phyloP scores from a whole-genome alignment of 2,329 filamentous ascomycete genomes.

The Macrophomina tecta region DNA sequence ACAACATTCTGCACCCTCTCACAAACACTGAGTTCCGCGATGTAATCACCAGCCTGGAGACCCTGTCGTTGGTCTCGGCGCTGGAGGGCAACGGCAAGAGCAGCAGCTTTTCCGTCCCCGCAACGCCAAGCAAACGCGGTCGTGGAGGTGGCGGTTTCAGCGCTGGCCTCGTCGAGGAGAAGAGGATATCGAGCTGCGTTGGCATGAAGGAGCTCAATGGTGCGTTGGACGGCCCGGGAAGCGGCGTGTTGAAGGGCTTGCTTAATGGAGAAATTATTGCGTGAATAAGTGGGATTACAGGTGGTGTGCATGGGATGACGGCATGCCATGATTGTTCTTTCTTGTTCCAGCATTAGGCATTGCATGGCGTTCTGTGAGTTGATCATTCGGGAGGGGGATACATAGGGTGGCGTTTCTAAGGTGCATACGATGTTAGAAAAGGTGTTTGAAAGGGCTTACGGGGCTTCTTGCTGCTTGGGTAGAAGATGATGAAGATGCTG shows the following conservation, averaged over 20 bases:
- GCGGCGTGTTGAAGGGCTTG: conserved; percentile 42
- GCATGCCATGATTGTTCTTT: conserved; percentile 4
- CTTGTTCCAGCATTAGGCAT: conserved; percentile 3
- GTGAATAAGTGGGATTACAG: not conserved
- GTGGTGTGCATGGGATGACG: not conserved
- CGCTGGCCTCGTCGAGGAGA: conserved; percentile 69
- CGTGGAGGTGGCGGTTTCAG: conserved; percentile 48
- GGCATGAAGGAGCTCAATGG: conserved; percentile 79
- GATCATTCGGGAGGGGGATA: not conserved
- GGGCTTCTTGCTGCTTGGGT: not conserved
- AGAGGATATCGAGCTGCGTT: conserved; percentile 77
- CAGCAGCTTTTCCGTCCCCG: conserved; percentile 20
- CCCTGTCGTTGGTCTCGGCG: conserved; percentile 77
- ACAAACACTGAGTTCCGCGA: conserved; percentile 93
- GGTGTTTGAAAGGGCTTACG: not conserved
- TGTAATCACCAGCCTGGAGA: conserved; percentile 87
- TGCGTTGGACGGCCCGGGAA: conserved; percentile 60
- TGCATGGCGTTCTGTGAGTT: not conserved
- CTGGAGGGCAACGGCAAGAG: conserved; percentile 67
- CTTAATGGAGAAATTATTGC: conserved; percentile 30
- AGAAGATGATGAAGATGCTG: not conserved
- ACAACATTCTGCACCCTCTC: conserved; percentile 87
- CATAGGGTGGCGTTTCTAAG: not conserved
- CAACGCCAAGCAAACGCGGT: conserved; percentile 66
- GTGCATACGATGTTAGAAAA: conserved; percentile 7